phyloP scores from a whole-genome alignment of 495 filamentous ascomycete genomes.

The Aspergillus bertholletiae region DNA sequence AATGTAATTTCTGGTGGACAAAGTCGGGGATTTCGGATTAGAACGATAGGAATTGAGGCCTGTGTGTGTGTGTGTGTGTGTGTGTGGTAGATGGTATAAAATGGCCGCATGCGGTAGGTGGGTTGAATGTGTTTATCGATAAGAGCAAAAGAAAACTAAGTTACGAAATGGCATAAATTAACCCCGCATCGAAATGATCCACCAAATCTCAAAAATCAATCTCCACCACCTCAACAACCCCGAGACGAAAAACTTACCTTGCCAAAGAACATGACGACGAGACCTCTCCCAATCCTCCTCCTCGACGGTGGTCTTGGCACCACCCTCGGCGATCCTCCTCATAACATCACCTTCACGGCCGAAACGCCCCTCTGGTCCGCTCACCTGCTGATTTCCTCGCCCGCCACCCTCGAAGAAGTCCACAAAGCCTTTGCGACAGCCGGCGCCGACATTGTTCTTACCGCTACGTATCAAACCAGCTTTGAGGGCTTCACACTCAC shows the following conservation, averaged over 20 bases:
- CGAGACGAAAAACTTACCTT: no score
- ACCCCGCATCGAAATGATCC: neutral
- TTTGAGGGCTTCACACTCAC: slow-evolving; percentile 48
- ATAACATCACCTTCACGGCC: slow-evolving; percentile 44
- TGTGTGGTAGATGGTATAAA: no score
- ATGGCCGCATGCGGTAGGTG: neutral
- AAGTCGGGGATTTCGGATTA: slow-evolving; percentile 32
- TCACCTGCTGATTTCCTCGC: slow-evolving; percentile 52
- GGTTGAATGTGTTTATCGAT: neutral
- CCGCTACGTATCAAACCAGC: slow-evolving; percentile 63
- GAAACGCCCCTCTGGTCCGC: slow-evolving; percentile 63
- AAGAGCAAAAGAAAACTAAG: no score
- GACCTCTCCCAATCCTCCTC: slow-evolving; percentile 15
- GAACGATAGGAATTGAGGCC: no score
- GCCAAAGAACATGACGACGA: neutral
- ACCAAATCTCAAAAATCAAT: neutral
- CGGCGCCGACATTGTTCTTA: slow-evolving; percentile 57
- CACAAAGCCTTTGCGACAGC: slow-evolving; percentile 50
- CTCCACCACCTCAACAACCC: neutral
- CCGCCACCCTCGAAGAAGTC: slow-evolving; percentile 44
- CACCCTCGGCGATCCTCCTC: slow-evolving; percentile 52
- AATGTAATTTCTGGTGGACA: slow-evolving; percentile 58
- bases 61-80: no score
- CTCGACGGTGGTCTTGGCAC: slow-evolving; percentile 68
- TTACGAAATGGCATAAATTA: neutral